Evolutionary conservation across 495 filamentous ascomycete genomes (phyloP).

Genomic region (Aspergillus hancockii): DNA sequence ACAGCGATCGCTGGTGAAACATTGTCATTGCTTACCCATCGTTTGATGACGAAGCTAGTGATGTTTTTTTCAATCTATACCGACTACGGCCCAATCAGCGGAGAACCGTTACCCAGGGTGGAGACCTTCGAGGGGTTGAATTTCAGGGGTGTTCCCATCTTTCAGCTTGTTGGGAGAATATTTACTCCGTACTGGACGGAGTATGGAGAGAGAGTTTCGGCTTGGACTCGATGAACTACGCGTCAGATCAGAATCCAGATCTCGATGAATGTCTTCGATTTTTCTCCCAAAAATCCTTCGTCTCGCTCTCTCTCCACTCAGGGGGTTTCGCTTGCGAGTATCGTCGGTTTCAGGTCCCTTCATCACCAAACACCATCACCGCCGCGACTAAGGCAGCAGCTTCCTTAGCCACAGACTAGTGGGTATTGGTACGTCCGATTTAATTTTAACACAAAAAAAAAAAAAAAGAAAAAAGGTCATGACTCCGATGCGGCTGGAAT

Average conservation of each 20-base stretch:
- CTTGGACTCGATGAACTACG: neutral
- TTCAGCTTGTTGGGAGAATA: neutral
- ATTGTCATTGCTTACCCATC: conserved; percentile 1
- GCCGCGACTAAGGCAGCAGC: conserved; percentile 8
- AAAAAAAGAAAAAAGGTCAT: conserved; percentile 9
- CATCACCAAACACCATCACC: conserved; percentile 9
- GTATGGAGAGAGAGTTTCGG: neutral
- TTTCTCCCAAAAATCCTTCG: neutral
- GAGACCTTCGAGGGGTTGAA: conserved; percentile 14
- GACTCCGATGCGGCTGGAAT: conserved; percentile 2
- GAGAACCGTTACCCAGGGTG: conserved; percentile 24
- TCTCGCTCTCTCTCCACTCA: conserved; percentile 8
- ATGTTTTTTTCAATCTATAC: conserved; percentile 4
- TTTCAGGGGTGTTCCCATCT: conserved; percentile 5
- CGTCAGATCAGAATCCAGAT: neutral
- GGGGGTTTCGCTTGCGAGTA: conserved; percentile 11
- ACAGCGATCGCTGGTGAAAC: neutral
- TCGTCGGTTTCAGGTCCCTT: conserved; percentile 17
- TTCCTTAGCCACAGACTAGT: conserved; percentile 10
- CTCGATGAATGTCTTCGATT: neutral
- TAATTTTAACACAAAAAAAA: conserved; percentile 21
- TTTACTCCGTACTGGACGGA: neutral
- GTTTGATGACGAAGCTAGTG: neutral
- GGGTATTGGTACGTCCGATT: conserved; percentile 15
- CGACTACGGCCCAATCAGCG: conserved; percentile 3